These are phyloP conservation scores for Tulasnella sp. DNA, from an alignment of 768 basidiomycete species.

Conservation along the genomic window DNA sequence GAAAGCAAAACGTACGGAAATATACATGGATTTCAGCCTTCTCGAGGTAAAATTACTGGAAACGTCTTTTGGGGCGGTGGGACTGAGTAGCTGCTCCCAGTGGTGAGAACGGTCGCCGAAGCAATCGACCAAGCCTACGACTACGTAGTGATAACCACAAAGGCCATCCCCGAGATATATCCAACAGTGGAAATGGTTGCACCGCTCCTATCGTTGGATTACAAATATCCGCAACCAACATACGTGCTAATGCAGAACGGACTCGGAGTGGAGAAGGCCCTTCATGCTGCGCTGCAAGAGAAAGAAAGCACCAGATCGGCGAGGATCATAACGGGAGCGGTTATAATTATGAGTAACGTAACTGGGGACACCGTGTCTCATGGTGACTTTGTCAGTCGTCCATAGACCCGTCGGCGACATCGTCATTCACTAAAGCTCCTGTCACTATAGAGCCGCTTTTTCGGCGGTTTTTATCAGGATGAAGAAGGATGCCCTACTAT, in stretches of 20 bases:
- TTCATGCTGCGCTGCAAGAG: slow-evolving; percentile 57
- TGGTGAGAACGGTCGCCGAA: slow-evolving; percentile 59
- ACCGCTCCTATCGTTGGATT: slow-evolving; percentile 56
- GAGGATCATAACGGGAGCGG: not conserved
- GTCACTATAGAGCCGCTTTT: not conserved
- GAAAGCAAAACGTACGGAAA: slow-evolving; percentile 63
- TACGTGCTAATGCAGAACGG: slow-evolving; percentile 75
- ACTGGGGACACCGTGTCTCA: not conserved
- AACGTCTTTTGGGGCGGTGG: not conserved
- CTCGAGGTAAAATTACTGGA: slow-evolving; percentile 52
- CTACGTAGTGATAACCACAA: slow-evolving; percentile 70
- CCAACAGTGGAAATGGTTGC: slow-evolving; percentile 61
- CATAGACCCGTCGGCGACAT: not conserved
- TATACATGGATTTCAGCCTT: slow-evolving; percentile 62
- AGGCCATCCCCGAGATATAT: slow-evolving; percentile 67
- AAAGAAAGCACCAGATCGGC: slow-evolving; percentile 41
- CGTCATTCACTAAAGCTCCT: not conserved
- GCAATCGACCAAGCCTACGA: slow-evolving; percentile 65
- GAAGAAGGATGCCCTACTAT: not conserved
- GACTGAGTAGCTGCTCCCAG: slow-evolving; percentile 45
- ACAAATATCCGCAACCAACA: slow-evolving; percentile 55
- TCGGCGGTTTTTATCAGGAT: not conserved
- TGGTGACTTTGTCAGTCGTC: not conserved
- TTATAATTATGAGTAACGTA: not conserved
- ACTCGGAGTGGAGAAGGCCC: slow-evolving; percentile 66